These are phyloP conservation scores for Phytopythium kandeliae DNA, from an alignment of 352 stramenopile species.

Conservation along the genomic window DNA sequence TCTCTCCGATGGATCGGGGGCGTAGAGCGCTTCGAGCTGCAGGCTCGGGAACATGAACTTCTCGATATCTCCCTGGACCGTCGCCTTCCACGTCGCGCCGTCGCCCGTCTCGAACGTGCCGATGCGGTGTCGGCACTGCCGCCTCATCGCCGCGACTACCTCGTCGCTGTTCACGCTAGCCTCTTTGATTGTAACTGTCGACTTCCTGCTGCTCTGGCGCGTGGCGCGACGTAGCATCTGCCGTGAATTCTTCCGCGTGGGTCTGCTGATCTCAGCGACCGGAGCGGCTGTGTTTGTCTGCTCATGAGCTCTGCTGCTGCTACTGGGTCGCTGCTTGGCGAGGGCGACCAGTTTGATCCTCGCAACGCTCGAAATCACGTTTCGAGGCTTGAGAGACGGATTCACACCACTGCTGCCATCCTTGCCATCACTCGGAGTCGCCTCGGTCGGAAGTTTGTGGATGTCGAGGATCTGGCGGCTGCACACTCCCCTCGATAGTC, in stretches of 20 bases:
- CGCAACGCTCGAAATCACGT: slow-evolving; percentile 12
- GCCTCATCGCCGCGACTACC: not conserved
- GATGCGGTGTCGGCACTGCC: slow-evolving; percentile 17
- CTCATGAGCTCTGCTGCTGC: not conserved
- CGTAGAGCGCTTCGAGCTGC: slow-evolving; percentile 43
- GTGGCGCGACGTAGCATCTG: not conserved
- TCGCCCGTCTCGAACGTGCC: slow-evolving; percentile 50
- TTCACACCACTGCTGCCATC: not conserved
- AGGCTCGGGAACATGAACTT: slow-evolving; percentile 77
- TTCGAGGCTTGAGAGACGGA: not conserved
- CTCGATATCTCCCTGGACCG: slow-evolving; percentile 52
- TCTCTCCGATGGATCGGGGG: slow-evolving; percentile 3
- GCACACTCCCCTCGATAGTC: slow-evolving; percentile 14
- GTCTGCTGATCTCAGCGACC: not conserved
- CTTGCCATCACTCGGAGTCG: slow-evolving; percentile 6
- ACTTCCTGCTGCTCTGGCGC: not conserved
- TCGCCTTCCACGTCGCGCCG: slow-evolving; percentile 45
- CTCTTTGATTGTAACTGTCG: not conserved
- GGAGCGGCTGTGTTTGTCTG: not conserved
- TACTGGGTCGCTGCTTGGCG: slow-evolving; percentile 17
- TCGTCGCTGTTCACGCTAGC: not conserved
- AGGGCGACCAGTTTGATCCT: slow-evolving; percentile 22
- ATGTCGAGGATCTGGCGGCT: slow-evolving; percentile 24
- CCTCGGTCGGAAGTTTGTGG: slow-evolving; percentile 25
- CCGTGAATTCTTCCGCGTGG: too few relatives aligned